Base-by-base conservation (phyloP, 306 rosid species). In the Sicyos baderoa region DNA sequence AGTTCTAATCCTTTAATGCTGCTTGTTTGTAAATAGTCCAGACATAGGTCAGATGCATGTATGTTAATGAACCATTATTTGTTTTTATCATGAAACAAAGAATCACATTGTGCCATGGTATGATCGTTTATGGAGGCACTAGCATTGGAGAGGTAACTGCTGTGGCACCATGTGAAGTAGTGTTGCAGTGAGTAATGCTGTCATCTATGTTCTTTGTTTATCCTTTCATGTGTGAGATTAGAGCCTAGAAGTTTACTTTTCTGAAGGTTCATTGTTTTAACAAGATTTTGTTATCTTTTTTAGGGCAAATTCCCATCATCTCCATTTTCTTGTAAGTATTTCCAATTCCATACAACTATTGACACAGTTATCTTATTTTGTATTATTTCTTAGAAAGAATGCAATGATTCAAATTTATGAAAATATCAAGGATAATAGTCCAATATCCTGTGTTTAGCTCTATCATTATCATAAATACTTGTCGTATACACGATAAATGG, bases 91-190 rank as follows among this genome's bases (percentile, higher is more conserved):
- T 47, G 22, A 45, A 25, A 45, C 37, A 21, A 91, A 82, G 89
- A 77, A 72, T 78, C 79, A 82, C 86, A 51, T 91, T 88, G 80
- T 87, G 77, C 89, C 91, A 88, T 91, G 89, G 84, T 75, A 23
- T 80, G 82, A 70, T 81, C 83, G 62, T 67, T 79, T 78, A 77
- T 82, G 91, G 91, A 84, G 89, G 89, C 94, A 81, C 76, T 76
- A 75, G 84, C 86, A 77, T 71, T 51, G 89, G 89, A 84, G 79
- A 82, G 79, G 83, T 79, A 76, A 74, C 57, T 74, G 87, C 86
- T 75, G 74, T 80, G 71, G 83, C 75, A 62, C 69, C 77, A 76
- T 77, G 85, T 61, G 19, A 60, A 82, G 68, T 75, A 72, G 57
- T 72, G 45, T 77, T 63, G 47, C 14, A 76, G 96, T 91, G 70